Evolutionary conservation across 2,329 filamentous ascomycete genomes (phyloP).

Genomic region (Exserohilum turcica): DNA sequence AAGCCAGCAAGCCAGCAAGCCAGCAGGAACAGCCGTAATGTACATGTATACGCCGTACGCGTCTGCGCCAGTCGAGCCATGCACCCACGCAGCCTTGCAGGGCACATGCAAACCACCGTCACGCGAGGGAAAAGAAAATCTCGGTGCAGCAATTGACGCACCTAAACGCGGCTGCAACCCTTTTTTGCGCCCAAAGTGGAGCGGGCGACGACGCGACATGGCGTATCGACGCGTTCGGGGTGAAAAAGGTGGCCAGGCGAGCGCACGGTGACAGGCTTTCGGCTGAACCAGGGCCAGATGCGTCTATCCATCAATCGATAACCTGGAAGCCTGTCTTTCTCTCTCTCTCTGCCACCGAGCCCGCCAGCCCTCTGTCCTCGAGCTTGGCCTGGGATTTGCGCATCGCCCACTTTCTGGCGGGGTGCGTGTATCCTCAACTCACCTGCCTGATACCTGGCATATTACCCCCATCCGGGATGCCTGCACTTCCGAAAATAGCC

Average conservation of each 20-base stretch:
- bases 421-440: not conserved
- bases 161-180: conserved; percentile 19
- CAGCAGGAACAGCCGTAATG: too few relatives aligned
- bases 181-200: conserved; percentile 25
- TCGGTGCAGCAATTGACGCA: conserved; percentile 31
- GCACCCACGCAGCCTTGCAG: conserved; percentile 6
- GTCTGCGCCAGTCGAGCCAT: not conserved
- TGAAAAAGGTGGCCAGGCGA: conserved; percentile 20
- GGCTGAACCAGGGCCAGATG: conserved; percentile 20
- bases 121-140: conserved; percentile 35
- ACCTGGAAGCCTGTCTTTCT: not conserved
- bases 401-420: not conserved
- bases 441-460: not conserved
- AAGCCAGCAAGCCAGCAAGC: too few relatives aligned
- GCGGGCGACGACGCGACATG: conserved; percentile 30
- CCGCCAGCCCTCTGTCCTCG: not conserved
- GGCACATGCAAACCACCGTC: conserved; percentile 24
- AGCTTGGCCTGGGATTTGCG: not conserved
- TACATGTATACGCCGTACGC: not conserved
- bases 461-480: not conserved
- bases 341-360: too few relatives aligned
- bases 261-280: conserved; percentile 31
- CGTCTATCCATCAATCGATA: conserved; percentile 8
- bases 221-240: conserved; percentile 42
- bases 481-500: conserved; percentile 3